A percentile compares a stretch with the other conserved stretches of the same genome.
These are phyloP conservation scores for Candida jianshihensis DNA, from an alignment of 805 yeast genomes.

Conservation along the genomic window DNA sequence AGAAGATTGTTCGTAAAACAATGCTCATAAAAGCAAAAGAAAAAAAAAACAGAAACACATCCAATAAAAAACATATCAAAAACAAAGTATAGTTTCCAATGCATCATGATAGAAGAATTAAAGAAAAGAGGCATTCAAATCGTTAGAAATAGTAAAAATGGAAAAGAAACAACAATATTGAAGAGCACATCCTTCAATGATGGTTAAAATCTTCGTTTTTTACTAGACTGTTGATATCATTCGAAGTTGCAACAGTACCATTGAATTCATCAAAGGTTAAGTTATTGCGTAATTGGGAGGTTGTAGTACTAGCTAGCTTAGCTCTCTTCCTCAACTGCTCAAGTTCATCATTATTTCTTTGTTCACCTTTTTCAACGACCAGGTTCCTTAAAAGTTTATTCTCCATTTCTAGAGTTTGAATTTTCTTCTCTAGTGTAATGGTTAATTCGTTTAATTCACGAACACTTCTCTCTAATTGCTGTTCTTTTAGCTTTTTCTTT, in stretches of 20 bases:
- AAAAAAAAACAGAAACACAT: constrained; percentile 1
- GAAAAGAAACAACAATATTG: too few relatives aligned
- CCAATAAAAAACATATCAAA: background rate
- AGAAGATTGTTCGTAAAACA: too few relatives aligned
- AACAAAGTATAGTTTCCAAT: too few relatives aligned
- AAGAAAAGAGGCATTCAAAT: background rate
- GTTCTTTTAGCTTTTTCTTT: constrained; percentile 87
- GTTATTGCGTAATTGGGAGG: background rate
- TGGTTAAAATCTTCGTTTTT: background rate
- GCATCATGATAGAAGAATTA: background rate
- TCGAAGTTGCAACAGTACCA: background rate
- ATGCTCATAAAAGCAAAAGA: too few relatives aligned
- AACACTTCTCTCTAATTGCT: constrained; percentile 76
- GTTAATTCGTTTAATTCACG: constrained; percentile 68
- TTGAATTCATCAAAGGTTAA: background rate
- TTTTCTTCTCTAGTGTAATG: constrained; percentile 56
- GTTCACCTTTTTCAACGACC: constrained; percentile 71
- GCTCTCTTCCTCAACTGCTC: constrained; percentile 47
- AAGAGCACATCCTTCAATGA: background rate
- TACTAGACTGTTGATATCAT: background rate
- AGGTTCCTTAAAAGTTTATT: constrained; percentile 76
- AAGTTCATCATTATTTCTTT: constrained; percentile 44
- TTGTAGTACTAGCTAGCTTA: constrained; percentile 2
- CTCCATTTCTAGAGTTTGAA: constrained; percentile 89
- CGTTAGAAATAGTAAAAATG: background rate